Percentiles rank a stretch among this genome's conserved stretches.
Conservation (phyloP, 306 rosid genomes). For the Cicer arietinum region DNA sequence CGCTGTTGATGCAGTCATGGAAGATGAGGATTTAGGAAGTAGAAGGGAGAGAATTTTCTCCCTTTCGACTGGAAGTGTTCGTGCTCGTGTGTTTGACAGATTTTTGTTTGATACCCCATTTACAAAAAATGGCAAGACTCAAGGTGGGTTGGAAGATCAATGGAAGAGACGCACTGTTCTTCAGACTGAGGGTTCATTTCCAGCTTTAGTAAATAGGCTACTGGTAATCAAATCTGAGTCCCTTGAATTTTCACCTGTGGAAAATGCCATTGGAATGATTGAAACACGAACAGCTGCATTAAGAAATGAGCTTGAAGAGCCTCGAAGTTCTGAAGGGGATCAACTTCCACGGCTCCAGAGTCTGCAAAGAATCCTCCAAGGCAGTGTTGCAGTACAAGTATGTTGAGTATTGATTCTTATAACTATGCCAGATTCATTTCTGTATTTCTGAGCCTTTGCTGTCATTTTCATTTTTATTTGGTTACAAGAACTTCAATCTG, state of each 20-base stretch:
- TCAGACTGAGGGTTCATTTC: conserved; percentile 97
- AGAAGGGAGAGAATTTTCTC: conserved; percentile 93
- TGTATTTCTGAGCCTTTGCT: not conserved
- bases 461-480: not conserved
- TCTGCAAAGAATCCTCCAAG: conserved; percentile 97
- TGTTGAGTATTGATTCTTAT: conserved; percentile 33
- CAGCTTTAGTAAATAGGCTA: conserved; percentile 96
- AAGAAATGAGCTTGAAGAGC: conserved; percentile 98
- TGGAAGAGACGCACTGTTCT: conserved; percentile 97
- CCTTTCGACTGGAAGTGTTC: conserved; percentile 91
- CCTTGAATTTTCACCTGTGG: conserved; percentile 96
- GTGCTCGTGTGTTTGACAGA: conserved; percentile 95
- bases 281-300: conserved; percentile 97
- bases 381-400: conserved; percentile 99
- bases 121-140: conserved; percentile 94
- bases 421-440: conserved; percentile 9
- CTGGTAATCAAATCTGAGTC: conserved; percentile 86
- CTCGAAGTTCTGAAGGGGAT: conserved; percentile 97
- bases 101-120: conserved; percentile 98
- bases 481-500: not conserved
- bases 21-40: conserved; percentile 97
- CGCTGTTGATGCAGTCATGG: conserved; percentile 97
- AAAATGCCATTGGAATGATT: conserved; percentile 99
- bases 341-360: conserved; percentile 98
- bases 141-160: conserved; percentile 97